Conservation (phyloP, 306 rosid genomes). For the Sicyos edulis region DNA sequence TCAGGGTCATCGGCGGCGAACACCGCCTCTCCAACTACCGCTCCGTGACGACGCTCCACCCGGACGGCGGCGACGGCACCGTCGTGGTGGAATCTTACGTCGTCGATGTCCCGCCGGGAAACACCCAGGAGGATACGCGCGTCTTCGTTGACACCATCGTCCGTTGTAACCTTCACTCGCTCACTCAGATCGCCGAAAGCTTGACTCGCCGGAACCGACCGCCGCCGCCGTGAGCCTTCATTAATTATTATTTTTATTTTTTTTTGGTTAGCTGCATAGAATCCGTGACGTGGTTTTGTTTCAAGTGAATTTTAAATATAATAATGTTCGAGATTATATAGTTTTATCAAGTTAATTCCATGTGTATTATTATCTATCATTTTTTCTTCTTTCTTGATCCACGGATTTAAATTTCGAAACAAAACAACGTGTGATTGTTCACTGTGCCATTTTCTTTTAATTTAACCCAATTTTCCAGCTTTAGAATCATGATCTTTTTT, state of each 20-base stretch:
- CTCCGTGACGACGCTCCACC: conserved; percentile 82
- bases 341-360: neutral
- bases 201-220: conserved; percentile 27
- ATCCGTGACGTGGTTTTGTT: neutral
- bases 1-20: conserved; percentile 91
- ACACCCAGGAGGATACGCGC: conserved; percentile 76
- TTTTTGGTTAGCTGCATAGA: neutral
- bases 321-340: neutral
- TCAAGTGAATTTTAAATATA: neutral
- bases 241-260: too few species aligned
- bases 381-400: neutral
- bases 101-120: conserved; percentile 90
- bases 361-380: neutral
- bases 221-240: conserved; percentile 21
- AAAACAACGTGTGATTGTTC: too few species aligned
- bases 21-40: conserved; percentile 78
- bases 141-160: conserved; percentile 79
- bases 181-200: conserved; percentile 69
- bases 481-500: too few species aligned
- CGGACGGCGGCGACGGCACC: conserved; percentile 30
- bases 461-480: too few species aligned
- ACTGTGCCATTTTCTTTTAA: too few species aligned
- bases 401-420: neutral
- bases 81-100: conserved; percentile 85
- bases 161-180: conserved; percentile 86